A percentile compares a stretch with the other conserved stretches of the same genome.
phyloP scores from a whole-genome alignment of 768 basidiomycete genomes.

The Boletus huronensis region DNA sequence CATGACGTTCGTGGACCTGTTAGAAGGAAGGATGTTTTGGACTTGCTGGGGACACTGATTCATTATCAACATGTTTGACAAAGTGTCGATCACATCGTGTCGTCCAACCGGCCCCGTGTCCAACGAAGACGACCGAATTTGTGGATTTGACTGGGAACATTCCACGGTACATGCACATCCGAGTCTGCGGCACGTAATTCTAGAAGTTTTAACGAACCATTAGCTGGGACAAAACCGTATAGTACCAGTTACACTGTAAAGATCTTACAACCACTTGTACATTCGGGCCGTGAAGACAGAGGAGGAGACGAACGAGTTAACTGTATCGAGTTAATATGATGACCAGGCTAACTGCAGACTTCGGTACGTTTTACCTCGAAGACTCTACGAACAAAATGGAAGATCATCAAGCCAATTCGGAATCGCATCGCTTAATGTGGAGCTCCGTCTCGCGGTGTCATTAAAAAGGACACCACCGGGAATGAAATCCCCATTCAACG shows the following conservation, averaged over 20 bases:
- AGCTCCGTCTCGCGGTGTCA: not conserved
- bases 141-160: not conserved
- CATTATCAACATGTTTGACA: too few species aligned
- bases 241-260: not conserved
- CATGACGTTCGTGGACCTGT: too few species aligned
- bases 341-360: not conserved
- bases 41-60: too few species aligned
- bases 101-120: not conserved
- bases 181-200: not conserved
- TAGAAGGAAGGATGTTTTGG: too few species aligned
- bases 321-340: not conserved
- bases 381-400: not conserved
- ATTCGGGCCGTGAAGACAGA: not conserved
- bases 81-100: not conserved
- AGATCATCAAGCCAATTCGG: not conserved
- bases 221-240: not conserved
- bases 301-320: not conserved
- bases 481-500: slow-evolving; percentile 15
- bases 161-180: not conserved
- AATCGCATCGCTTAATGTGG: not conserved
- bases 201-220: too few species aligned
- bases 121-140: not conserved
- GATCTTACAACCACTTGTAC: not conserved
- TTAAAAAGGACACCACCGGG: not conserved
- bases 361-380: not conserved